A percentile compares a stretch with the other conserved stretches of the same genome.
phyloP scores from a whole-genome alignment of 73 alveolate species.

The Halteria grandinella region DNA sequence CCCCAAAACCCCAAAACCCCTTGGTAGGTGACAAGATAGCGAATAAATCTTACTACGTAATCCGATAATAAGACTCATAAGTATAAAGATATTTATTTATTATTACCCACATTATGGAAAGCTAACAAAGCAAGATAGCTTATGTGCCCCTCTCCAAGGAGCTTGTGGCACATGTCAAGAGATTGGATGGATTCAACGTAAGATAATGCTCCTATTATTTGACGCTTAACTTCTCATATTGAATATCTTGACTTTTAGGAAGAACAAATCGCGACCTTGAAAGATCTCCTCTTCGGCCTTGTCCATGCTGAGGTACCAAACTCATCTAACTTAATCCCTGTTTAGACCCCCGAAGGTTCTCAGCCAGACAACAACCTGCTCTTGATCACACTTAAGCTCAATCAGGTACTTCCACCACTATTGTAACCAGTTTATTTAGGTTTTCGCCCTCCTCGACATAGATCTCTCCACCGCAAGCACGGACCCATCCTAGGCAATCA shows the following conservation, averaged over 20 bases:
- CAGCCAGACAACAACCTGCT: background rate
- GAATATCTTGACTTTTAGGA: slow-evolving; percentile 1
- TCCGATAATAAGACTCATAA: too few relatives aligned
- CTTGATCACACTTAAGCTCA: slow-evolving; percentile 21
- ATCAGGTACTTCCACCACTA: slow-evolving; percentile 19
- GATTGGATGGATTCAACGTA: slow-evolving; percentile 56
- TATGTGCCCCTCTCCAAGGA: slow-evolving; percentile 26
- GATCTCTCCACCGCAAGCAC: too few relatives aligned
- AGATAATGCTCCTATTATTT: too few relatives aligned
- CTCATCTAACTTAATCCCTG: background rate
- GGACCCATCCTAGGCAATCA: too few relatives aligned
- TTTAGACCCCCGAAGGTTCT: background rate
- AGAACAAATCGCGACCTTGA: slow-evolving; percentile 33
- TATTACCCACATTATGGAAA: too few relatives aligned
- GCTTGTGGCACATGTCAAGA: slow-evolving; percentile 28
- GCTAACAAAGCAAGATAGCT: too few relatives aligned
- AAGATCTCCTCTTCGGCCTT: background rate
- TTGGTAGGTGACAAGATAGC: too few relatives aligned
- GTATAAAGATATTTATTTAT: too few relatives aligned
- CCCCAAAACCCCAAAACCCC: too few relatives aligned
- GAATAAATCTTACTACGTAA: too few relatives aligned
- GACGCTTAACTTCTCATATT: too few relatives aligned
- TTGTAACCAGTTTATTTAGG: background rate
- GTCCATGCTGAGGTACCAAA: background rate
- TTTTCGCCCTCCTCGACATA: slow-evolving; percentile 17